Conservation (phyloP, 78 protist genomes). For the Dictyostelium brefeldianum region DNA sequence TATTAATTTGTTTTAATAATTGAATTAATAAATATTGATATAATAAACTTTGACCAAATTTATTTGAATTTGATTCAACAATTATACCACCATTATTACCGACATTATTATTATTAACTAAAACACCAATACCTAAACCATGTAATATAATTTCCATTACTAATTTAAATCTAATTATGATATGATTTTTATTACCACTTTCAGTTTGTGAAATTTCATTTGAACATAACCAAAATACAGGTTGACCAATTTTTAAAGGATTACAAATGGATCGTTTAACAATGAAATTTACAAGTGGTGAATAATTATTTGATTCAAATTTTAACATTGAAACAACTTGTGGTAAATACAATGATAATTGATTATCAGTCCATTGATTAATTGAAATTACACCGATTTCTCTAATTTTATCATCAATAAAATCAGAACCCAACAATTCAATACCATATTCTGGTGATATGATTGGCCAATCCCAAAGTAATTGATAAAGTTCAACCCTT, state of each 20-base stretch:
- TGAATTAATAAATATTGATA: slow-evolving; percentile 56
- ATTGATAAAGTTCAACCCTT: neutral
- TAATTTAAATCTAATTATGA: slow-evolving; percentile 27
- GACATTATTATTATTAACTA: neutral
- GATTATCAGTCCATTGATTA: slow-evolving; percentile 57
- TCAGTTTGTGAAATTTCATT: slow-evolving; percentile 18
- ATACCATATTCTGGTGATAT: slow-evolving; percentile 36
- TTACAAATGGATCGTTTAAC: slow-evolving; percentile 61
- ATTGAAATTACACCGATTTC: slow-evolving; percentile 63
- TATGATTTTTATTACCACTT: neutral
- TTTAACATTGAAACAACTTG: slow-evolving; percentile 50
- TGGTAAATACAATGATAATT: slow-evolving; percentile 44
- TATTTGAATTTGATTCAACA: neutral
- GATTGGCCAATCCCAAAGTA: slow-evolving; percentile 47
- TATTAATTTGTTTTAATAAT: slow-evolving; percentile 41
- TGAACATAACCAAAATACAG: slow-evolving; percentile 71
- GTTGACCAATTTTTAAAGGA: slow-evolving; percentile 68
- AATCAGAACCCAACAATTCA: slow-evolving; percentile 43
- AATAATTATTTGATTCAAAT: slow-evolving; percentile 38
- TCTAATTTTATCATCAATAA: slow-evolving; percentile 37
- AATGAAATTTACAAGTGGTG: slow-evolving; percentile 31
- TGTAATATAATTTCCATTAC: slow-evolving; percentile 59
- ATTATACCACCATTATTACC: neutral
- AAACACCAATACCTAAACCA: slow-evolving; percentile 31
- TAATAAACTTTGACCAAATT: slow-evolving; percentile 49